Evolutionary conservation across 768 basidiomycete genomes (phyloP).

Genomic region (Imleria badia): DNA sequence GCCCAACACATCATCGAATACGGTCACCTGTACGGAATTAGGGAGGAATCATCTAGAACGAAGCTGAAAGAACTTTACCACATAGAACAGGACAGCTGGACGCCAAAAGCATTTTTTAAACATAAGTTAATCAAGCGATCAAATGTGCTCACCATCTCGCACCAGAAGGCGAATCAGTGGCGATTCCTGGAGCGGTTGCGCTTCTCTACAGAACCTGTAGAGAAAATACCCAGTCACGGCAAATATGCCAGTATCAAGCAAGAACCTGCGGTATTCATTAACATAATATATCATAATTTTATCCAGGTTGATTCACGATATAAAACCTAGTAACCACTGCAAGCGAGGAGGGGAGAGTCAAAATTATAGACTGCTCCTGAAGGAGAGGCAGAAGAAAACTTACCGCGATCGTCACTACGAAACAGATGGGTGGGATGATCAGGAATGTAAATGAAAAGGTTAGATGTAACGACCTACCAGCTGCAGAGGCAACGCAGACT

Average conservation of each 20-base stretch:
- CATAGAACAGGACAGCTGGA: neutral
- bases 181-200: neutral
- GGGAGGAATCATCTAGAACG: neutral
- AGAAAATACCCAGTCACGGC: neutral
- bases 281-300: too few species aligned
- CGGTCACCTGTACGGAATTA: neutral
- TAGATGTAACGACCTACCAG: neutral
- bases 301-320: neutral
- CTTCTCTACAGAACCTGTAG: neutral
- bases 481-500: neutral
- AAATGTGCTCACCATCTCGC: slow-evolving; percentile 2
- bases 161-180: neutral
- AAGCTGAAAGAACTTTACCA: neutral
- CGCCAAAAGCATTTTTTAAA: neutral
- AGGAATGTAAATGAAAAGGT: neutral
- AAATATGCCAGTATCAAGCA: neutral
- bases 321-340: neutral
- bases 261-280: neutral
- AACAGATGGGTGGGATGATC: neutral
- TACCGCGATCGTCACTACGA: neutral
- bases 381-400: neutral
- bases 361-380: neutral
- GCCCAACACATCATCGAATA: neutral
- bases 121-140: neutral
- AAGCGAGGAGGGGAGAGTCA: neutral